Base-by-base conservation (phyloP, 495 filamentous ascomycete species). In the Xanthoparmelia taractica region DNA sequence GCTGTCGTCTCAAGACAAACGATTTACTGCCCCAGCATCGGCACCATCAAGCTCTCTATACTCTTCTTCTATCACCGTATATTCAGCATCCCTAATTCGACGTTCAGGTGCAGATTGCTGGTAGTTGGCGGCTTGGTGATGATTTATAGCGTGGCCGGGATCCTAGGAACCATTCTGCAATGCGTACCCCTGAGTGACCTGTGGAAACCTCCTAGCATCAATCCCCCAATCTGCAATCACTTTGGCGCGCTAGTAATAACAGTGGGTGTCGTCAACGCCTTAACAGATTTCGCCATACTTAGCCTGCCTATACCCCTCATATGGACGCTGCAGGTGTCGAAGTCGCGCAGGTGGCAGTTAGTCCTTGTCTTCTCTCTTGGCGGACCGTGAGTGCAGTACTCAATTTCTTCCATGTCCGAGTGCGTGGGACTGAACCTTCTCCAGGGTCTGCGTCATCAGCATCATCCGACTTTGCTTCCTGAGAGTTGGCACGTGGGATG, bases 251-350 rank as follows among this genome's bases (percentile, higher is more conserved):
- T 60, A 17, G 18, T 60, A 10, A 34, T 41, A 4, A 23, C 58
- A 33, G 15, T 23, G 29, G 29, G 40, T 17, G 15, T 48, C 20
- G 10, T 60, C 31, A 60, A 60, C 31, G 50, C 50, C 7, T 63
- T 65, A 23, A 70, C 66, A 34, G 67, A 71, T 58, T 40, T 73
- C 15, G 63, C 61, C 5, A 43, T 73, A n/a, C 69, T 73, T 50
- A 58, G 70, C 18, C 60, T 72, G 57, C 72, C 72, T 25, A 71
- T 73, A 29, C 70, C 69, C 7, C 62, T 66, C 31, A 61, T 68
- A 23, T 67, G 69, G 67, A 68, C 41, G 45, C 63, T 73, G n/a
- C 69, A 69, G 11, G 31, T 60, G 18, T 50, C 58, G 27, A 25
- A 43, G 20, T 12, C 20, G 3, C 58, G 58, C 33, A 50, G 36